Evolutionary conservation across 2,329 filamentous ascomycete species (phyloP).

Genomic region (Metarhizium anisopliae): DNA sequence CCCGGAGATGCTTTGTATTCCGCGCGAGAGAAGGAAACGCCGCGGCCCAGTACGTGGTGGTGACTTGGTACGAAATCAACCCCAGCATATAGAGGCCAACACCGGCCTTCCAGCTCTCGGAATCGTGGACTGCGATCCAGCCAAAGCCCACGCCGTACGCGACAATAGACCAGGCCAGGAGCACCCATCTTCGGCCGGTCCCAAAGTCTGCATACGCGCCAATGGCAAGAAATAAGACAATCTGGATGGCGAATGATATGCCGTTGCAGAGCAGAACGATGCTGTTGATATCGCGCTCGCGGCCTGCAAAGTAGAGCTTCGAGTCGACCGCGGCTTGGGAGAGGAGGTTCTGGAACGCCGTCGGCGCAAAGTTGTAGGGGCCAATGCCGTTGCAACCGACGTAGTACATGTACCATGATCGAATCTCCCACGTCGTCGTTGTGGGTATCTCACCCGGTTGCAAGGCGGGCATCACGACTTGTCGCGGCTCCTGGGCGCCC

Average conservation of each 20-base stretch:
- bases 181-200: constrained; percentile 51
- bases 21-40: constrained; percentile 36
- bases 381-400: constrained; percentile 56
- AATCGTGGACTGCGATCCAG: constrained; percentile 56
- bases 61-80: constrained; percentile 57
- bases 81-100: constrained; percentile 58
- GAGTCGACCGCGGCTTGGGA: constrained; percentile 47
- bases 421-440: constrained; percentile 16
- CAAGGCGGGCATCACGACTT: constrained; percentile 1
- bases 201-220: constrained; percentile 56
- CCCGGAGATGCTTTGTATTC: constrained; percentile 24
- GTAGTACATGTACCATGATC: constrained; percentile 40
- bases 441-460: constrained; percentile 1
- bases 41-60: constrained; percentile 60
- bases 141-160: constrained; percentile 57
- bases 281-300: constrained; percentile 49
- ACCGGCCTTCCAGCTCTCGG: constrained; percentile 49
- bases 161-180: constrained; percentile 51
- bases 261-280: constrained; percentile 59
- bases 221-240: constrained; percentile 43
- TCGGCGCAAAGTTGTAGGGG: constrained; percentile 56
- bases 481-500: neutral
- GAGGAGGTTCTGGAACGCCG: constrained; percentile 57
- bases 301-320: constrained; percentile 44
- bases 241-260: constrained; percentile 60